Percentiles rank a stretch among this genome's conserved stretches.
phyloP scores from a whole-genome alignment of 257 asterid species.

The Parsonsia alboflavescens region DNA sequence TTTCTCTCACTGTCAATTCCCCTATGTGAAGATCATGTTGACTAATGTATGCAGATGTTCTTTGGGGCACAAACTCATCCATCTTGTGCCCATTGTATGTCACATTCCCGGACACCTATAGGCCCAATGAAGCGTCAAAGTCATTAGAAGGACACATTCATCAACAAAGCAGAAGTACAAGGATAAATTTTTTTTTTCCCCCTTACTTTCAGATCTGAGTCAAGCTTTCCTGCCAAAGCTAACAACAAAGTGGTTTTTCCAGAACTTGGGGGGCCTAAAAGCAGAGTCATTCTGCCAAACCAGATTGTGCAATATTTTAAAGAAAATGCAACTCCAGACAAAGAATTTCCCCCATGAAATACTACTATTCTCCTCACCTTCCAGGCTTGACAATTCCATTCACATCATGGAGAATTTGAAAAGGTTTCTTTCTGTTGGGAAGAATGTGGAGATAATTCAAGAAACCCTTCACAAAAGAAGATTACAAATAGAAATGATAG shows the following conservation, averaged over 20 bases:
- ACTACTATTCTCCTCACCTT: constrained; percentile 35
- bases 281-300: constrained; percentile 61
- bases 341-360: background rate
- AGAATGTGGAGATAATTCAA: constrained; percentile 48
- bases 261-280: constrained; percentile 83
- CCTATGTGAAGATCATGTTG: constrained; percentile 82
- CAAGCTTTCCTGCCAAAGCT: constrained; percentile 87
- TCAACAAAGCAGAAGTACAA: background rate
- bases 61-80: constrained; percentile 72
- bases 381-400: constrained; percentile 76
- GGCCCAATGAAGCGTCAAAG: background rate
- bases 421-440: constrained; percentile 57
- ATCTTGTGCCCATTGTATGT: constrained; percentile 73
- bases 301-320: background rate
- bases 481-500: background rate
- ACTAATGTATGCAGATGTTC: constrained; percentile 83
- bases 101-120: constrained; percentile 62
- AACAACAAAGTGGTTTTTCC: constrained; percentile 78
- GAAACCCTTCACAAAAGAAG: constrained; percentile 37
- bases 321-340: background rate
- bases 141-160: background rate
- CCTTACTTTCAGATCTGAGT: constrained; percentile 50
- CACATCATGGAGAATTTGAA: constrained; percentile 58
- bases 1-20: constrained; percentile 86
- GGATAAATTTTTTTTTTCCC: constrained; percentile 1